Base-by-base conservation (phyloP, 2,329 filamentous ascomycete species). In the Alternaria angustiovoidea region DNA sequence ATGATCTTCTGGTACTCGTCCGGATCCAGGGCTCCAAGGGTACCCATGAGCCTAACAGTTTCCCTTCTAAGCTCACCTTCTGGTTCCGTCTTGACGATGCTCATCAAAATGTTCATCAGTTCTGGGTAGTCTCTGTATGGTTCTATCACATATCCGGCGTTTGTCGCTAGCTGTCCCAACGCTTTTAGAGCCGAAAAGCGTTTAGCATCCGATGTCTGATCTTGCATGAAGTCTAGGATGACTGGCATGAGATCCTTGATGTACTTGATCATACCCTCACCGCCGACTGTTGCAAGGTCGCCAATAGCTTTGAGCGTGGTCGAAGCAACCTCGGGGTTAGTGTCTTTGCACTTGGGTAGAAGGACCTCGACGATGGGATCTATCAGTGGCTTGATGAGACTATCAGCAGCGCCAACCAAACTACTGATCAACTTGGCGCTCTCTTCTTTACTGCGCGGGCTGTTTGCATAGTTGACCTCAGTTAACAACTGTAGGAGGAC, bases 1-100 rank as follows among this genome's bases (percentile, higher is more conserved):
- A 96, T 92, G 53, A 97, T 93, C 82, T 97, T 92, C 81, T 94
- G 94, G 75, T 97, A 93, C 75, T 94, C 95, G 79, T 99, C 98
- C 0, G 95, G 95, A 77, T 99, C 96, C 34, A 99, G 81, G 41
- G 95, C 95, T 63, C 95, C 95, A 14, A 99, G 84, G 43, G 97
- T 97, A 70, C 95, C 95, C 85, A 99, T 93, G 20, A 99, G 81
- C 71, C 97, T 97, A 72, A 99, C 97, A 0, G 95, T 97, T 78
- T 98, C 94, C 66, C 95, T 93, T 43, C 95, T 87, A 34, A 99
- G 82, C 16, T 91, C 88, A 0, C 93, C 93, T 55, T 93, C 90
- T 64, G 94, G 92, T 78, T 99, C 96, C 6, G 91, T 92, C 70
- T 96, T 92, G 69, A 98, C 95, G 68, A 99, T 97, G 67, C 91